phyloP scores from a whole-genome alignment of 352 stramenopile species.

The Lagenidium sp. region DNA sequence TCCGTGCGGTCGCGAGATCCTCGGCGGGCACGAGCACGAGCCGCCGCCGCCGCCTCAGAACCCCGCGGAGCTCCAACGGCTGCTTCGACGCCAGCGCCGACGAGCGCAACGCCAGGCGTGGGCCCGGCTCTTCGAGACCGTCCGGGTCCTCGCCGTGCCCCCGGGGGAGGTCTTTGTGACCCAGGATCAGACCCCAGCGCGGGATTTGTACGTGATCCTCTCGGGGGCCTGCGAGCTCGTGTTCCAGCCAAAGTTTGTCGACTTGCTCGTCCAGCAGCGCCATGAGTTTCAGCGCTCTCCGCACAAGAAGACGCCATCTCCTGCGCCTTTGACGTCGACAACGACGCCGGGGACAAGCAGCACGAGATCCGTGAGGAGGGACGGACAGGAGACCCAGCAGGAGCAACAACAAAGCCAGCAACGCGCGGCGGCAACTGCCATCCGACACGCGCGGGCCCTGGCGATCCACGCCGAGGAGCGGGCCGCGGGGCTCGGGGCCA shows the following conservation, averaged over 20 bases:
- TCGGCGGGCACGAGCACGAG: background rate
- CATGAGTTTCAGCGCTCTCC: slow-evolving; percentile 7
- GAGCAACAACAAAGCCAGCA: background rate
- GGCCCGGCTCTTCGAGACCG: slow-evolving; percentile 10
- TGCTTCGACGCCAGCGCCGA: background rate
- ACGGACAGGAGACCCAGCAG: background rate
- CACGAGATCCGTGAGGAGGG: too few species aligned
- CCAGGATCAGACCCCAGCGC: slow-evolving; percentile 16
- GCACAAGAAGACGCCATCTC: background rate
- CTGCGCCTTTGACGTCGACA: background rate
- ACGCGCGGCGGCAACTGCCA: background rate
- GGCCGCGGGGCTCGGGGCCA: too few species aligned
- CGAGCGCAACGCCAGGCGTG: slow-evolving; percentile 1
- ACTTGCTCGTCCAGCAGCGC: slow-evolving; percentile 11
- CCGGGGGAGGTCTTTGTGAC: slow-evolving; percentile 14
- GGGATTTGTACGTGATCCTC: slow-evolving; percentile 22
- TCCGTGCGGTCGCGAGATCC: background rate
- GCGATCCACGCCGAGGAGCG: too few species aligned
- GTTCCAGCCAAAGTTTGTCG: slow-evolving; percentile 20
- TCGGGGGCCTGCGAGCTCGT: slow-evolving; percentile 18
- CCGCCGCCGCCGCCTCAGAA: background rate
- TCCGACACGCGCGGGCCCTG: background rate
- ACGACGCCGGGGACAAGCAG: slow-evolving; percentile 2
- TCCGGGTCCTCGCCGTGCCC: slow-evolving; percentile 8
- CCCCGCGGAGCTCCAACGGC: slow-evolving; percentile 1